Percentiles rank a stretch among this genome's conserved stretches.
These are phyloP conservation scores for Populus nigra DNA, from an alignment of 345 rosid species.

Conservation along the genomic window DNA sequence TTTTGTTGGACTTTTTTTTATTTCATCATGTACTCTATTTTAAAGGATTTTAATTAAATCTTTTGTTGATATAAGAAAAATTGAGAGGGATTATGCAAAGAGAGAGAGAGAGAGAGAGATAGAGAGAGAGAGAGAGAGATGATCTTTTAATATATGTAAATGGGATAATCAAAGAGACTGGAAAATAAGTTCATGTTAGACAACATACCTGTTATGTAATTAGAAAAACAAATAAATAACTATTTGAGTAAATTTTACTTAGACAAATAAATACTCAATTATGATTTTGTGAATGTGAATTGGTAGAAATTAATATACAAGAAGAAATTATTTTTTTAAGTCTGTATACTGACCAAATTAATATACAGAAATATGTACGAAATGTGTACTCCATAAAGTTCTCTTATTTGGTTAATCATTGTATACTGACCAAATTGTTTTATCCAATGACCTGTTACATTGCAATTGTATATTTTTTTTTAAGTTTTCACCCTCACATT, in stretches of 20 bases:
- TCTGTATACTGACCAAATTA: too few species aligned
- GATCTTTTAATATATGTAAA: constrained; percentile 9
- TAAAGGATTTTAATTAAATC: constrained; percentile 7
- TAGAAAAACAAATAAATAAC: not conserved
- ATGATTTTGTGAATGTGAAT: constrained; percentile 20
- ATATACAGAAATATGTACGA: too few species aligned
- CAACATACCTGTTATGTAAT: not conserved
- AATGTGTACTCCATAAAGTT: too few species aligned
- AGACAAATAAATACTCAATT: not conserved
- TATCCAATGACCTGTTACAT: too few species aligned
- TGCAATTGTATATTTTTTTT: too few species aligned
- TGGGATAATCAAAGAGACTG: constrained; percentile 15
- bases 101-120: not conserved
- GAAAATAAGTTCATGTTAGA: not conserved
- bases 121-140: constrained; percentile 10
- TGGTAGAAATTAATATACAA: not conserved
- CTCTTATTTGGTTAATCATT: too few species aligned
- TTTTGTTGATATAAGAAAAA: not conserved
- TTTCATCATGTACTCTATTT: constrained; percentile 1
- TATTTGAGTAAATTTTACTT: not conserved
- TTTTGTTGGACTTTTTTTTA: constrained; percentile 11
- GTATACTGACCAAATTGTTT: too few species aligned
- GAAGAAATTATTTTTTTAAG: too few species aligned
- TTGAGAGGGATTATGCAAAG: not conserved
- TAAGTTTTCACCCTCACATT: too few species aligned